Conservation (phyloP, 2,329 filamentous ascomycete genomes). For the Fusarium lyarnte region DNA sequence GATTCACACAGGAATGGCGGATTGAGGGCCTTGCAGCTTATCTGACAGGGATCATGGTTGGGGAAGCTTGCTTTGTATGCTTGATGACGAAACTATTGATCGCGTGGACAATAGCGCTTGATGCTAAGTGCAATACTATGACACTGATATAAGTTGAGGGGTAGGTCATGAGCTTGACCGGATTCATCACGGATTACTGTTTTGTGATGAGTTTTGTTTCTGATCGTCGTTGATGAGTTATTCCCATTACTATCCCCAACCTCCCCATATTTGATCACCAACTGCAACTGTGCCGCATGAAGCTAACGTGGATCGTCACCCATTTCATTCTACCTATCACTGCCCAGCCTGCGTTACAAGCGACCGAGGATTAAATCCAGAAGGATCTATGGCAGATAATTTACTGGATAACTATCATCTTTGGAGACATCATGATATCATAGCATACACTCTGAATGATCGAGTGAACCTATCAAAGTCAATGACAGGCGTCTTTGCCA, state of each 20-base stretch:
- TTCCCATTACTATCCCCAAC: neutral
- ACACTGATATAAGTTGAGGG: neutral
- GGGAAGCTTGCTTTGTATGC: neutral
- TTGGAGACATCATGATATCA: neutral
- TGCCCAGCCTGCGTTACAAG: too few relatives aligned
- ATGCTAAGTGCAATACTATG: neutral
- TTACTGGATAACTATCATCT: neutral
- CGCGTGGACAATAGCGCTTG: neutral
- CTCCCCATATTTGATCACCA: neutral
- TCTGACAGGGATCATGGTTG: neutral
- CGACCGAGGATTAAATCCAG: too few relatives aligned
- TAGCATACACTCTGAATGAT: too few relatives aligned
- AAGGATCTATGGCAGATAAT: rapidly evolving
- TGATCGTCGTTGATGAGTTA: neutral
- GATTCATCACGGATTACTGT: rapidly evolving
- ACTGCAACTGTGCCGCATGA: neutral
- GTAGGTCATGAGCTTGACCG: neutral
- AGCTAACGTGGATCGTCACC: neutral
- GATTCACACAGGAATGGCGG: neutral
- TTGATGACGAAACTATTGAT: conserved; percentile 8
- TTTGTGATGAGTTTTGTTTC: neutral
- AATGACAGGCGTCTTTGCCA: neutral
- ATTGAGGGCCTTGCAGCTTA: neutral
- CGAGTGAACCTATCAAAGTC: neutral
- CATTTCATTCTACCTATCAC: neutral